These are phyloP conservation scores for Volutella citrinella DNA, from an alignment of 2,329 filamentous ascomycete species.

Conservation along the genomic window DNA sequence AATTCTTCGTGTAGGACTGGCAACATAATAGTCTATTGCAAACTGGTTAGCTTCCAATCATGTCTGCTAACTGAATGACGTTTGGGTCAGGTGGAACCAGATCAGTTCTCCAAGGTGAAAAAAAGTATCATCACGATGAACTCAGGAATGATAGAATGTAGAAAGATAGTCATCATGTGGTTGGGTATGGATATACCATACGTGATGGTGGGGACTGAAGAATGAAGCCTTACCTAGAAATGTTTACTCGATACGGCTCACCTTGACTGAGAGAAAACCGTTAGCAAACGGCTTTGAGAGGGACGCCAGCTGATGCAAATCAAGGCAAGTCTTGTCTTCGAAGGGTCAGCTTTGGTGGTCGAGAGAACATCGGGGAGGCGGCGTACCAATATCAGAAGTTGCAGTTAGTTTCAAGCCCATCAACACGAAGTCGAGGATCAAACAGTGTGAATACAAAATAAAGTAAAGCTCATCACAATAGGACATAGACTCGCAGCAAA, in stretches of 20 bases:
- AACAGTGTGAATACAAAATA: constrained; percentile 59
- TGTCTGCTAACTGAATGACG: too few relatives aligned
- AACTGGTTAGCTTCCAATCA: too few relatives aligned
- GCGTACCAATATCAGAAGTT: constrained; percentile 58
- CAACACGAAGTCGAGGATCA: constrained; percentile 43
- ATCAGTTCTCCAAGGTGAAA: constrained; percentile 65
- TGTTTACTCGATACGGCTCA: not conserved
- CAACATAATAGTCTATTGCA: too few relatives aligned
- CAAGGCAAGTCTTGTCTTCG: too few relatives aligned
- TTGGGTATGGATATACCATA: constrained; percentile 18
- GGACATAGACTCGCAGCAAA: constrained; percentile 16
- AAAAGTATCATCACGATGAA: constrained; percentile 53
- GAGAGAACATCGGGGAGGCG: too few relatives aligned
- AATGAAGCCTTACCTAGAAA: constrained; percentile 15
- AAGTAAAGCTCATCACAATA: constrained; percentile 46
- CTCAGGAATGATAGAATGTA: constrained; percentile 50
- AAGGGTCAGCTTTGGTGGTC: too few relatives aligned
- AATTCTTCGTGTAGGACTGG: too few relatives aligned
- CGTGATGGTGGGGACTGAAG: not conserved
- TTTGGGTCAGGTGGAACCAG: constrained; percentile 23
- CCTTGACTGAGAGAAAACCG: constrained; percentile 25
- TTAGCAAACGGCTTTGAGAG: too few relatives aligned
- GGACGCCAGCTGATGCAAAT: too few relatives aligned
- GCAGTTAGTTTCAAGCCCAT: constrained; percentile 50
- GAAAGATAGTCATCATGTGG: constrained; percentile 50